A percentile compares a stretch with the other conserved stretches of the same genome.
These are phyloP conservation scores for Adiantum capillusveneris DNA, from an alignment of 75 land plant genomes.

Conservation along the genomic window DNA sequence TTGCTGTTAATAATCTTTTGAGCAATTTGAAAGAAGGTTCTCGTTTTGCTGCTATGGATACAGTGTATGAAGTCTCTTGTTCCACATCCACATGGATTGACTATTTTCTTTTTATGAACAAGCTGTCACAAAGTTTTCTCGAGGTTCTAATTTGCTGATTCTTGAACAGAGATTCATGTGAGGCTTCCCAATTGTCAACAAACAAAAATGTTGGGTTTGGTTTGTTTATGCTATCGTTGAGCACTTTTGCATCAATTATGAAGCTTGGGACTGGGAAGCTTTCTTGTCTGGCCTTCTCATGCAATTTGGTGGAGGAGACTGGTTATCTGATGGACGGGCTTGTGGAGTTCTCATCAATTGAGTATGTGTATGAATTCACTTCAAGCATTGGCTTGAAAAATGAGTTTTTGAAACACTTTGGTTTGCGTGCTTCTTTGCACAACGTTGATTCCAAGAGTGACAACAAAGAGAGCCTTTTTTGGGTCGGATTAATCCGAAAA, in stretches of 20 bases:
- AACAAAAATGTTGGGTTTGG: conserved; percentile 20
- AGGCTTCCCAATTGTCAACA: conserved; percentile 7
- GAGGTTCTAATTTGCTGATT: too few relatives aligned
- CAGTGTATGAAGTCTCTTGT: too few relatives aligned
- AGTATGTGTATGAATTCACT: conserved; percentile 18
- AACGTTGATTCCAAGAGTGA: background rate
- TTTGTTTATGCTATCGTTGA: conserved; percentile 14
- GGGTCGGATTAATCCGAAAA: conserved; percentile 26
- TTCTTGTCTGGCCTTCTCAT: conserved; percentile 18
- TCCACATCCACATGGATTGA: too few relatives aligned
- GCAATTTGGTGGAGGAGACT: conserved; percentile 19
- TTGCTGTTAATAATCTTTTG: conserved; percentile 21
- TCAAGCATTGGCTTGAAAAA: conserved; percentile 12
- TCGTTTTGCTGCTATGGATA: too few relatives aligned
- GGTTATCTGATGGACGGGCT: conserved; percentile 25
- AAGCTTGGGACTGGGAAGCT: conserved; percentile 27
- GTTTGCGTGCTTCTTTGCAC: conserved; percentile 17
- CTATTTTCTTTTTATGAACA: background rate
- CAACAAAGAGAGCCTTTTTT: conserved; percentile 17
- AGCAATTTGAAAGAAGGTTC: conserved; percentile 18
- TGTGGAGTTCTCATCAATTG: conserved; percentile 16
- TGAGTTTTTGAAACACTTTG: conserved; percentile 21
- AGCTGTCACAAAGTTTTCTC: too few relatives aligned
- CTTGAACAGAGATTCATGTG: conserved; percentile 11
- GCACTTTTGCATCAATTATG: conserved; percentile 22